Conservation (phyloP, 2,329 filamentous ascomycete genomes). For the Penicillium thymicola region DNA sequence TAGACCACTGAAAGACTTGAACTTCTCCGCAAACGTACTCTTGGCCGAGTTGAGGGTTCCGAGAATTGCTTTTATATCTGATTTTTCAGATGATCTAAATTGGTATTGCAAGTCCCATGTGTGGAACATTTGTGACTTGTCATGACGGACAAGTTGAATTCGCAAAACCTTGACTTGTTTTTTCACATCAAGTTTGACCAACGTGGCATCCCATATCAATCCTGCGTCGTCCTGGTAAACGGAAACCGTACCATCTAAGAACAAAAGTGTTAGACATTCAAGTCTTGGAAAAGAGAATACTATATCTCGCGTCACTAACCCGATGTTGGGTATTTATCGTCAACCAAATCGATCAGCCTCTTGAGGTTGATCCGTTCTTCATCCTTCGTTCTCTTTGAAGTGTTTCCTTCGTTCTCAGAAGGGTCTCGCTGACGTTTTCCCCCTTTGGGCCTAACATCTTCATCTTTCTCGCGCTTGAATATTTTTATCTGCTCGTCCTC, state of each 20-base stretch:
- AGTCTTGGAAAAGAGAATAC: neutral
- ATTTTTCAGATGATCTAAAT: neutral
- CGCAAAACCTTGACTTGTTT: neutral
- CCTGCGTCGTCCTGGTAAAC: conserved; percentile 11
- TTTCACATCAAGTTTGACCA: neutral
- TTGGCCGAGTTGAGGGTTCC: neutral
- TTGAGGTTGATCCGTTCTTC: neutral
- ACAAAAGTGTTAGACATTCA: neutral
- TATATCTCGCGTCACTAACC: neutral
- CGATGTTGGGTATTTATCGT: neutral
- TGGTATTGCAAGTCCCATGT: neutral
- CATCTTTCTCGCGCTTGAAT: neutral
- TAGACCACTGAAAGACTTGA: neutral
- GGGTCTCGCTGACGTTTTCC: neutral
- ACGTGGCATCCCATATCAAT: conserved; percentile 12
- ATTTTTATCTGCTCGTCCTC: neutral
- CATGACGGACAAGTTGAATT: conserved; percentile 8
- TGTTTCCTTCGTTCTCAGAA: neutral
- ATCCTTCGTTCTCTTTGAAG: conserved; percentile 2
- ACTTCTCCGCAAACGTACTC: neutral
- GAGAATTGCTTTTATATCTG: neutral
- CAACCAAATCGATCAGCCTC: neutral
- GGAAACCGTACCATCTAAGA: neutral
- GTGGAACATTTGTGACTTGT: neutral
- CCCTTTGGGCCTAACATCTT: neutral